Percentiles rank a stretch among this genome's conserved stretches.
Evolutionary conservation across 352 stramenopile genomes (phyloP).

Genomic region (Pythium rhizo-oryzae): DNA sequence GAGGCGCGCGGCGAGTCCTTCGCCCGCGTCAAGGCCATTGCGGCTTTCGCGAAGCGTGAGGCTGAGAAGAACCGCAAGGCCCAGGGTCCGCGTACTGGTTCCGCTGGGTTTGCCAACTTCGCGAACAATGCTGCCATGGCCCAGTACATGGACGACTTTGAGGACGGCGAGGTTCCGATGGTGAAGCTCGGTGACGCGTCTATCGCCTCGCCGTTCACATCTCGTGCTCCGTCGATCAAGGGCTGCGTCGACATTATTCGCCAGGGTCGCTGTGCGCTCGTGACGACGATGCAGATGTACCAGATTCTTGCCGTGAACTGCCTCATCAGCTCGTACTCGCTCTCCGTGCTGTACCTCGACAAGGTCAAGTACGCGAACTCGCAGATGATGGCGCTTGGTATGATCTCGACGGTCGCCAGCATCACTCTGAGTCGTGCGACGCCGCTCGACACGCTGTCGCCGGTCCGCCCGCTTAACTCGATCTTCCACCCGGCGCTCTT

Average conservation of each 20-base stretch:
- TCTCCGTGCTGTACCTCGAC: conserved; percentile 98
- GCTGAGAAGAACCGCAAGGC: conserved; percentile 69
- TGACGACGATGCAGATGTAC: conserved; percentile 99
- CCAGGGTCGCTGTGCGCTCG: conserved; percentile 98
- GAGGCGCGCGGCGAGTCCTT: conserved; percentile 87
- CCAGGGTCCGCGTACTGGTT: conserved; percentile 68
- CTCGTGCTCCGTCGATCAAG: conserved; percentile 91
- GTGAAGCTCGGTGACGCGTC: conserved; percentile 99
- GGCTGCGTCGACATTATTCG: conserved; percentile 96
- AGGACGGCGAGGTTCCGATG: conserved; percentile 94
- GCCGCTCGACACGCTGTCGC: conserved; percentile 94
- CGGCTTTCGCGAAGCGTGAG: conserved; percentile 83
- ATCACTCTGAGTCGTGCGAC: conserved; percentile 92
- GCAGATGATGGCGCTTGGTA: conserved; percentile 91
- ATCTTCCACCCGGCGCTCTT: conserved; percentile 96
- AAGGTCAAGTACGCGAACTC: conserved; percentile 99
- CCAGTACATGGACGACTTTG: conserved; percentile 92
- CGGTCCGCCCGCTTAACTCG: conserved; percentile 91
- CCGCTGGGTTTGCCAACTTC: conserved; percentile 87
- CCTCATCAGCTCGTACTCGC: conserved; percentile 97
- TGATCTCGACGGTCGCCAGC: conserved; percentile 87
- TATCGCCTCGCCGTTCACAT: conserved; percentile 99
- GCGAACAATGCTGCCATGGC: conserved; percentile 86
- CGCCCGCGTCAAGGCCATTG: conserved; percentile 84
- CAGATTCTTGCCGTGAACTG: conserved; percentile 99